phyloP scores from a whole-genome alignment of 371 early-diverging fungal genomes.

The Mortierella sp. region DNA sequence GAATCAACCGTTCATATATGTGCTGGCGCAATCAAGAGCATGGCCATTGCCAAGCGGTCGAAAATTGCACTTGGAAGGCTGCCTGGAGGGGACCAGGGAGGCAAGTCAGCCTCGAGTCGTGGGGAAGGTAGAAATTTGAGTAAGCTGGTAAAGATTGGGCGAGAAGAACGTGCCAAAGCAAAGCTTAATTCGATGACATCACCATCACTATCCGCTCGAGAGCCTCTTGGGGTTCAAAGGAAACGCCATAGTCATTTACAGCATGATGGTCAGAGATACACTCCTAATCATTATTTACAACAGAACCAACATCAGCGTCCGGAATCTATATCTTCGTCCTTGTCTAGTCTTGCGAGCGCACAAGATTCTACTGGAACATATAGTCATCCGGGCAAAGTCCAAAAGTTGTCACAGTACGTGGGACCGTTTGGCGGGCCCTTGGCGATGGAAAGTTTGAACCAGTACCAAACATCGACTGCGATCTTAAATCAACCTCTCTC shows the following conservation, averaged over 20 bases:
- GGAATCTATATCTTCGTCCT: slow-evolving; percentile 15
- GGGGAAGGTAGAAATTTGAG: slow-evolving; percentile 19
- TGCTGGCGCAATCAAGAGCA: slow-evolving; percentile 43
- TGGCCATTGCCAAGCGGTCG: slow-evolving; percentile 45
- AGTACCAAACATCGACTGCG: slow-evolving; percentile 42
- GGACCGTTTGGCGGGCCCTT: slow-evolving; percentile 50
- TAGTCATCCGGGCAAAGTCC: slow-evolving; percentile 42
- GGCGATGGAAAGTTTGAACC: slow-evolving; percentile 48
- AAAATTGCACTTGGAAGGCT: slow-evolving; percentile 21
- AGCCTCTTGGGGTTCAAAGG: slow-evolving; percentile 11
- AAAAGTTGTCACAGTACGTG: slow-evolving; percentile 49
- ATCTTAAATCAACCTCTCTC: slow-evolving; percentile 42
- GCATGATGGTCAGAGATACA: slow-evolving; percentile 23
- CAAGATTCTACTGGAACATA: slow-evolving; percentile 11
- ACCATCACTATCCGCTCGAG: slow-evolving; percentile 12
- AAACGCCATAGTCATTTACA: slow-evolving; percentile 33
- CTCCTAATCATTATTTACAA: slow-evolving; percentile 1
- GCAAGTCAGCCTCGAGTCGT: not conserved
- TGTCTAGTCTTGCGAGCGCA: slow-evolving; percentile 4
- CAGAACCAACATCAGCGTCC: slow-evolving; percentile 11
- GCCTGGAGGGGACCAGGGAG: not conserved
- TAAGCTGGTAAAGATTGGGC: slow-evolving; percentile 51
- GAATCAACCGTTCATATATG: slow-evolving; percentile 49
- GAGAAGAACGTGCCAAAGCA: slow-evolving; percentile 50
- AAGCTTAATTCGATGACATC: slow-evolving; percentile 24